Evolutionary conservation across 2,329 filamentous ascomycete genomes (phyloP), one percentile per base, ranked within the genome.

Genomic region (Aspergillus awamori): DNA sequence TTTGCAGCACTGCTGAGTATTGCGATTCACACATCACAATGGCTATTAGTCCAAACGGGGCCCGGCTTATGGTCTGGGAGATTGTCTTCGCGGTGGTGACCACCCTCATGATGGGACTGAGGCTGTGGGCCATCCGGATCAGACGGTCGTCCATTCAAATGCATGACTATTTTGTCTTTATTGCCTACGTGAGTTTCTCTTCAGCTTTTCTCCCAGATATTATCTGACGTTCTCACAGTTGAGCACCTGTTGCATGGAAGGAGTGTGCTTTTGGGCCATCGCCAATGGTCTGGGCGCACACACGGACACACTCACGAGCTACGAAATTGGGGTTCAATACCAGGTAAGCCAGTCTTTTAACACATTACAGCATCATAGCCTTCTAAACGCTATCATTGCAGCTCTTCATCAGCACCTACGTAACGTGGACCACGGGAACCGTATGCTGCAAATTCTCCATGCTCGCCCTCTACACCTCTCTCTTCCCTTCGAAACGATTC

Each of bases 261-360:
- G 8, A 4, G 8, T 51, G n/a, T n/a, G 13, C 22, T 51, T 24
- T 24, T 51, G 48, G 48, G 48, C 48, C 26, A 51, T 51, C 13
- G 48, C 48, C 48, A 51, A 51, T 15, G 48, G 48, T 7, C 48
- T 51, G 6, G 48, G 48, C n/a, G 48, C 48, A 17, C 48, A 51
- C 22, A 51, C 48, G 13, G 22, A 13, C 26, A 17, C 15, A 10
- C 48, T 51, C 10, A 30, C 48, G 1, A 28, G 5, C 22, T 51
- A 51, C 11, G 48, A 51, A 15, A 24, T 28, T 2, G 48, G 48
- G 8, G 48, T 51, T 13, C 48, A 51, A 30, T 51, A 30, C n/a
- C 48, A 51, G 22, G 48, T 51, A 30, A 5, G 7, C 24, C 2
- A 1, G 22, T 5, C 47, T 10, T 20, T 20, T 20, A 20, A 20